Conservation (phyloP, 1,284 basidiomycete species). For the Cerrena zonata region DNA sequence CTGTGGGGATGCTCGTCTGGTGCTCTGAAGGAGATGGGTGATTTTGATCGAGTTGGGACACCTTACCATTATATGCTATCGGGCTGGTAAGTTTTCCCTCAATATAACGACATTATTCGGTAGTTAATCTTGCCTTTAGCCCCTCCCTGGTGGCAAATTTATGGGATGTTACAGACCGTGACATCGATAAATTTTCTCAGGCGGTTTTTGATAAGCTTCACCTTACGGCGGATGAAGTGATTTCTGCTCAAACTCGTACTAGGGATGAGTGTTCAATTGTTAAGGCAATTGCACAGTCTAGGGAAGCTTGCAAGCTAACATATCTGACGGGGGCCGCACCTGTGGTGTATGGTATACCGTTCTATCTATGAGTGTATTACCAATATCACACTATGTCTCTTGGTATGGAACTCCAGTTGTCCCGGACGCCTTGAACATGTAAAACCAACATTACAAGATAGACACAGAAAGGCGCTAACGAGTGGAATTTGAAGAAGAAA, state of each 20-base stretch:
- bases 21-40: constrained; percentile 80
- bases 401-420: no score
- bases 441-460: not conserved
- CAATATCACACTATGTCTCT: no score
- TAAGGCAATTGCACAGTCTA: constrained; percentile 73
- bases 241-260: constrained; percentile 20
- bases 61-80: constrained; percentile 94
- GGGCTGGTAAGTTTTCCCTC: constrained; percentile 72
- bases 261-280: constrained; percentile 49
- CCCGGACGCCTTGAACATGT: not conserved
- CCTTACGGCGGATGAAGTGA: constrained; percentile 41
- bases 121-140: constrained; percentile 34
- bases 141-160: constrained; percentile 90
- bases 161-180: constrained; percentile 97
- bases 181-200: constrained; percentile 89
- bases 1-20: constrained; percentile 99
- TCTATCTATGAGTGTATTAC: constrained; percentile 49
- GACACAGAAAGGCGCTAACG: not conserved
- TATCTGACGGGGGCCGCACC: constrained; percentile 95
- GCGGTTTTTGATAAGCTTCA: constrained; percentile 74
- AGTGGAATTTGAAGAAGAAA: not conserved
- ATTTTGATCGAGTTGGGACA: constrained; percentile 87
- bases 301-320: constrained; percentile 81
- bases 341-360: constrained; percentile 92
- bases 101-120: not conserved